Base-by-base conservation (phyloP, 768 basidiomycete genomes). In the Suillus variegatus region DNA sequence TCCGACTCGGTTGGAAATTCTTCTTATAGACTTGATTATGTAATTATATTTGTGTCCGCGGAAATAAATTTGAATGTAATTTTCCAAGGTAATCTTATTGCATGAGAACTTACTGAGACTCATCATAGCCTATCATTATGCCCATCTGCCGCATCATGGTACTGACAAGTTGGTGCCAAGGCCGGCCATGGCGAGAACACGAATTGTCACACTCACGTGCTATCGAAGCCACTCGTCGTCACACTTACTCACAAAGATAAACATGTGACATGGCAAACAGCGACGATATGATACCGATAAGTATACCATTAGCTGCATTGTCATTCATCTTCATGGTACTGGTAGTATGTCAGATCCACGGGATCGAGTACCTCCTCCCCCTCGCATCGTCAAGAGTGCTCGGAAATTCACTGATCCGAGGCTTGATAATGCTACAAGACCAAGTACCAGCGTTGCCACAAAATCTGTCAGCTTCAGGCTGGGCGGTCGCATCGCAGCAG, bases 381-480 rank as follows among this genome's bases (percentile, higher is more conserved):
- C 58, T 25, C 58, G 43, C 28, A 43, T 32, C 25, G 58, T 43
- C 16, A 60, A 60, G 58, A 60, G 58, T 25, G 25, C 58, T 28
- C 38, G 38, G 5, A 58, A 58, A 58, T 6, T 25, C 38, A 5
- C 43, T 13, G 41, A 41, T 7, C 6, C 40, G 10, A 41, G 38
- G 25, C 56, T 18, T n/a, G 38, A 40, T 9, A 40, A 40, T 25
- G 4, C 56, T 58, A 12, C 25, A 18, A 43, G 57, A 60, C 25
- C 57, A 43, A 60, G 18, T 6, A 41, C 13, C 14, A 51, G 14
- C 38, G n/a, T 22, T 40, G 56, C 56, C 18, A 4, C 38, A 16
- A 58, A 58, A 12, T 41, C 57, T 28, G 40, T 18, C 18, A 10
- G 13, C 14, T 25, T 25, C 28, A 28, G 40, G 40, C 25, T 18